Evolutionary conservation across 2,329 filamentous ascomycete species (phyloP).

Genomic region (Rosellinia necatrix): DNA sequence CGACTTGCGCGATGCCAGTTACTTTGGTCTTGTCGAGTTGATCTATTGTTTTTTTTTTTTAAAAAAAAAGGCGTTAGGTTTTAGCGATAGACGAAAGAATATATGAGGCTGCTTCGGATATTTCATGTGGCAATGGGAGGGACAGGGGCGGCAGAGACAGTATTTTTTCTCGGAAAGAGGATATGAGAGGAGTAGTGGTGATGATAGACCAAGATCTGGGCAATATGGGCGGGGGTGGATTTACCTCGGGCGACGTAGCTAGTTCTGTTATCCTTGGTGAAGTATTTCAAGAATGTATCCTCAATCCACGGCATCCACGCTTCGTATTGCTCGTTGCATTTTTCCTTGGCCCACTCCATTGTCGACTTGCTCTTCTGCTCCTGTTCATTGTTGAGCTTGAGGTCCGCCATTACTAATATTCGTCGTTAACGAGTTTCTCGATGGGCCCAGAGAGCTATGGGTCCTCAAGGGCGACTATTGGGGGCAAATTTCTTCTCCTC

Average conservation of each 20-base stretch:
- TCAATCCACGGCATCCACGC: slow-evolving; percentile 78
- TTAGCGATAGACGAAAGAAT: background rate
- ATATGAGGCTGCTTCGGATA: background rate
- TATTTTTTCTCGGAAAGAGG: too few relatives aligned
- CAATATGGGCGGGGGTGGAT: slow-evolving; percentile 28
- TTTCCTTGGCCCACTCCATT: slow-evolving; percentile 61
- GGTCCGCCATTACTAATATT: slow-evolving; percentile 12
- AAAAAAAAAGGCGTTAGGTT: background rate
- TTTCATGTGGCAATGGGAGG: background rate
- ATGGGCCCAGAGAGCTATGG: background rate
- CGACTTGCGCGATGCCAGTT: slow-evolving; percentile 68
- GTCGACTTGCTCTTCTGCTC: slow-evolving; percentile 12
- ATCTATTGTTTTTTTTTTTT: slow-evolving; percentile 49
- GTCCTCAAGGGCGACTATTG: background rate
- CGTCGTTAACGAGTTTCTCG: background rate
- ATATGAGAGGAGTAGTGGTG: too few relatives aligned
- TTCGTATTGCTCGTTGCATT: slow-evolving; percentile 75
- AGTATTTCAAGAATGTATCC: slow-evolving; percentile 72
- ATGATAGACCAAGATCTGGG: background rate
- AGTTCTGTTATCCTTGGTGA: slow-evolving; percentile 78
- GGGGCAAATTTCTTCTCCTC: too few relatives aligned
- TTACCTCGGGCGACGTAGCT: slow-evolving; percentile 71
- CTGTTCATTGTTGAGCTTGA: background rate
- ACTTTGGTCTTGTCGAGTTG: slow-evolving; percentile 71
- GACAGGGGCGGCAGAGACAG: too few relatives aligned